Percentiles rank a stretch among this genome's conserved stretches.
phyloP scores from a whole-genome alignment of 164 flowering plant genomes.

The Magnolia officinalis region DNA sequence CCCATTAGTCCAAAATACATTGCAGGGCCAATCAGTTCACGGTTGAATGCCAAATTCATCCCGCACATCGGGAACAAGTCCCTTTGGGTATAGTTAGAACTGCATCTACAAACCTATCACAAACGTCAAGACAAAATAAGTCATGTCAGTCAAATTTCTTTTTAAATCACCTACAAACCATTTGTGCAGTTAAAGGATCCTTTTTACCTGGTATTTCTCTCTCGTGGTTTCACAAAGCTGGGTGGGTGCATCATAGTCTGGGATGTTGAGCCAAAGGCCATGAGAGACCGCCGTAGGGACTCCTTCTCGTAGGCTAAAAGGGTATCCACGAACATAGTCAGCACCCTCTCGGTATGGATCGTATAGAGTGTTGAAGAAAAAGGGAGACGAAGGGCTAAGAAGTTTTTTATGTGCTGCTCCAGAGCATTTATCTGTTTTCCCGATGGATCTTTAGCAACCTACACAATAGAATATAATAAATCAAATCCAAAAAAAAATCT shows the following conservation, averaged over 20 bases:
- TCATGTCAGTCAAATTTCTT: not conserved
- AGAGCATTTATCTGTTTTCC: slow-evolving; percentile 66
- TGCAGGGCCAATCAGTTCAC: slow-evolving; percentile 77
- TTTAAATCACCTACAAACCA: not conserved
- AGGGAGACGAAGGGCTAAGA: slow-evolving; percentile 66
- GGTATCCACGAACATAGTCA: slow-evolving; percentile 86
- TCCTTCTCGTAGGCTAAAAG: slow-evolving; percentile 81
- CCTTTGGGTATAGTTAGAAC: slow-evolving; percentile 82
- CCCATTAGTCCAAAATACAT: slow-evolving; percentile 91
- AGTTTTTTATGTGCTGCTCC: slow-evolving; percentile 80
- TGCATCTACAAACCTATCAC: slow-evolving; percentile 68
- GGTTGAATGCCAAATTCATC: slow-evolving; percentile 72
- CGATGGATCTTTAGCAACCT: slow-evolving; percentile 3
- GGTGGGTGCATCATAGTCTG: slow-evolving; percentile 88
- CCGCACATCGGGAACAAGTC: slow-evolving; percentile 85
- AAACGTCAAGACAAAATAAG: not conserved
- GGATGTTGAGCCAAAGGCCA: slow-evolving; percentile 84
- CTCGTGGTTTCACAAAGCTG: slow-evolving; percentile 78
- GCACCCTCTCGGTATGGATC: slow-evolving; percentile 82
- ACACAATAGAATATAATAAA: not conserved
- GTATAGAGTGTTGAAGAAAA: slow-evolving; percentile 82
- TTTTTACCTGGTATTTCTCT: slow-evolving; percentile 64
- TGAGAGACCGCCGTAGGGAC: slow-evolving; percentile 83
- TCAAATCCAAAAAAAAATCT: not conserved
- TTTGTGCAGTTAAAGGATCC: not conserved